These are phyloP conservation scores for Rutstroemia sydowiana DNA, from an alignment of 2,329 filamentous ascomycete species.

Conservation along the genomic window DNA sequence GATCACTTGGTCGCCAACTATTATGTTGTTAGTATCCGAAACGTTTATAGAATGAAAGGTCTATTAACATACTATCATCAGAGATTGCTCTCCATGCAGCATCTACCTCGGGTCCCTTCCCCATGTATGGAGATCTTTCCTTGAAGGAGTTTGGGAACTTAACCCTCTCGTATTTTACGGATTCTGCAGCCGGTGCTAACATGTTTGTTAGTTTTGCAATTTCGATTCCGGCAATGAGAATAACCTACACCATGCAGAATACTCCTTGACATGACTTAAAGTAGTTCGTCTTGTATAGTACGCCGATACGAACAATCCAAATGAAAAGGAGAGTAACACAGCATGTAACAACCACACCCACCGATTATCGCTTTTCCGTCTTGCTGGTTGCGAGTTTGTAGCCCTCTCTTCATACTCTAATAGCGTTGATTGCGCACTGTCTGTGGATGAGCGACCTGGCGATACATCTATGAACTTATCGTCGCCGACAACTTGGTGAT, in stretches of 20 bases:
- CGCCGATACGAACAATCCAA: slow-evolving; percentile 23
- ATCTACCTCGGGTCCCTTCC: slow-evolving; percentile 49
- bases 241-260: slow-evolving; percentile 40
- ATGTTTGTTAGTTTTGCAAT: background rate
- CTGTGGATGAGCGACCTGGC: slow-evolving; percentile 18
- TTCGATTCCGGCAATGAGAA: background rate
- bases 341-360: slow-evolving; percentile 28
- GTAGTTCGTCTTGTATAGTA: slow-evolving; percentile 24
- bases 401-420: slow-evolving; percentile 19
- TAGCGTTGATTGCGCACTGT: slow-evolving; percentile 15
- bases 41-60: background rate
- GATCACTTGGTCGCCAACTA: slow-evolving; percentile 56
- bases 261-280: slow-evolving; percentile 30
- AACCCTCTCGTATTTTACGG: slow-evolving; percentile 42
- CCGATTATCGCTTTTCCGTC: slow-evolving; percentile 11
- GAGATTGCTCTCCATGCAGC: slow-evolving; percentile 49
- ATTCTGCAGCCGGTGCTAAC: slow-evolving; percentile 40
- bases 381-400: background rate
- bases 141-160: slow-evolving; percentile 43
- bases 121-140: slow-evolving; percentile 41
- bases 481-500: slow-evolving; percentile 20
- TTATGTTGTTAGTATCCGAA: background rate
- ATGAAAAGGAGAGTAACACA: slow-evolving; percentile 22
- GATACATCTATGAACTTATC: slow-evolving; percentile 21
- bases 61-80: slow-evolving; percentile 32